These are phyloP conservation scores for Solanum bulbocastanum DNA, from an alignment of 257 asterid genomes.

Conservation along the genomic window DNA sequence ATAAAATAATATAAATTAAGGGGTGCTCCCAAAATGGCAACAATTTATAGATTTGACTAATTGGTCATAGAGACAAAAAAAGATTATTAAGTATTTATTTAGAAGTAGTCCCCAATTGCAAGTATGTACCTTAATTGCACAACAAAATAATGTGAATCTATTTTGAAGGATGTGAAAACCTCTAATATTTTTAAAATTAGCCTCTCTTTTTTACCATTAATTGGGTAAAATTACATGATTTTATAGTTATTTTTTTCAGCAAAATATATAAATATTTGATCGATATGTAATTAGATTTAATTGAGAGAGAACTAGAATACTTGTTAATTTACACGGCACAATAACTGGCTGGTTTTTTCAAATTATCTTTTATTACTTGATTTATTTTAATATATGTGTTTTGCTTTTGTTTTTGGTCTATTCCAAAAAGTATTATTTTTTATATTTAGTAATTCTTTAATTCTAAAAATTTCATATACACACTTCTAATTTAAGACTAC, in stretches of 20 bases:
- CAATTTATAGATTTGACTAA: neutral
- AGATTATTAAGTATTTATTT: neutral
- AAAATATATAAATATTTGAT: neutral
- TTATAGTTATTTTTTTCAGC: neutral
- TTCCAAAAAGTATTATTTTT: neutral
- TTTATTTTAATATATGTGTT: neutral
- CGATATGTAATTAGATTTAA: neutral
- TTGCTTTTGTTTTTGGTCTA: neutral
- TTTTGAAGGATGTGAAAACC: neutral
- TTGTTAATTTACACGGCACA: neutral
- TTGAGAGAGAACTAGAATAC: neutral
- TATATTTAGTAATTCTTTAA: neutral
- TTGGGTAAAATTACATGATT: neutral
- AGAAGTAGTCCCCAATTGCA: neutral
- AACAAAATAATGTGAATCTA: neutral
- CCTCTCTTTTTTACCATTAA: neutral
- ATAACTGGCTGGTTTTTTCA: neutral
- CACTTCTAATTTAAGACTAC: neutral
- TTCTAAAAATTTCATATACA: neutral
- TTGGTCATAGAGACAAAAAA: neutral
- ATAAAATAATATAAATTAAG: neutral
- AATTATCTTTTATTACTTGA: neutral
- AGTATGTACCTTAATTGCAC: neutral
- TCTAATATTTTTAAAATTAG: neutral
- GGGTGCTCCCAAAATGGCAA: constrained; percentile 2